These are phyloP conservation scores for Yamadazyma atmosphaerica DNA, from an alignment of 1,139 yeast species.

Conservation along the genomic window DNA sequence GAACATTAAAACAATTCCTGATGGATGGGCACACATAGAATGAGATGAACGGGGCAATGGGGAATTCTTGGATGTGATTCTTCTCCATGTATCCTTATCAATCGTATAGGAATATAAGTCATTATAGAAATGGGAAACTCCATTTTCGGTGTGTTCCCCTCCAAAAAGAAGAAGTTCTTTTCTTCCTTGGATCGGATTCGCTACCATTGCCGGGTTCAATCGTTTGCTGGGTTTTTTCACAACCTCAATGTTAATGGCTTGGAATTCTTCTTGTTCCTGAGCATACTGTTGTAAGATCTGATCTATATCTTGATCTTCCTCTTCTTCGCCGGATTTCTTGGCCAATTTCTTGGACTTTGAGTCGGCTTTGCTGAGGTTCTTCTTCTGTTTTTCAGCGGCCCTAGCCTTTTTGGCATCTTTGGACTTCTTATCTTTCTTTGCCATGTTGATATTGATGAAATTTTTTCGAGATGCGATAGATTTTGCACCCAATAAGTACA, in stretches of 20 bases:
- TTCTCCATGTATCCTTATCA: conserved; percentile 83
- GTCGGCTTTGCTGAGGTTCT: conserved; percentile 73
- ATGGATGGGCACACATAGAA: conserved; percentile 91
- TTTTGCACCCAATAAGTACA: neutral
- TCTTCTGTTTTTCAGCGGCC: conserved; percentile 79
- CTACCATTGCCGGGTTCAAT: conserved; percentile 71
- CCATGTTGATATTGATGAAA: conserved; percentile 45
- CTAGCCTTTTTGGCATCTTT: conserved; percentile 93
- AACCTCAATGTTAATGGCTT: conserved; percentile 63
- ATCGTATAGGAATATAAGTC: conserved; percentile 74
- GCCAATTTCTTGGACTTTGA: conserved; percentile 71
- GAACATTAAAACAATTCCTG: conserved; percentile 80
- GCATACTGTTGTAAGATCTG: conserved; percentile 78
- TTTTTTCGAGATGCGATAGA: neutral
- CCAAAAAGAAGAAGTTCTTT: conserved; percentile 84
- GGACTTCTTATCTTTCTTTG: conserved; percentile 80
- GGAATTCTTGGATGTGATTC: conserved; percentile 74
- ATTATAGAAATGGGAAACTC: conserved; percentile 71
- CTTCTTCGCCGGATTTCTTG: conserved; percentile 73
- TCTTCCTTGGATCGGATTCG: conserved; percentile 75
- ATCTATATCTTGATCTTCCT: conserved; percentile 87
- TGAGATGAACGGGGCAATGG: conserved; percentile 95
- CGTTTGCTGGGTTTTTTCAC: conserved; percentile 64
- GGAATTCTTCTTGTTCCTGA: conserved; percentile 74
- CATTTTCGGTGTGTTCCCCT: conserved; percentile 70